A percentile compares a stretch with the other conserved stretches of the same genome.
Conservation (phyloP, 2,329 filamentous ascomycete species). For the Pseudogymnoascus sp. region DNA sequence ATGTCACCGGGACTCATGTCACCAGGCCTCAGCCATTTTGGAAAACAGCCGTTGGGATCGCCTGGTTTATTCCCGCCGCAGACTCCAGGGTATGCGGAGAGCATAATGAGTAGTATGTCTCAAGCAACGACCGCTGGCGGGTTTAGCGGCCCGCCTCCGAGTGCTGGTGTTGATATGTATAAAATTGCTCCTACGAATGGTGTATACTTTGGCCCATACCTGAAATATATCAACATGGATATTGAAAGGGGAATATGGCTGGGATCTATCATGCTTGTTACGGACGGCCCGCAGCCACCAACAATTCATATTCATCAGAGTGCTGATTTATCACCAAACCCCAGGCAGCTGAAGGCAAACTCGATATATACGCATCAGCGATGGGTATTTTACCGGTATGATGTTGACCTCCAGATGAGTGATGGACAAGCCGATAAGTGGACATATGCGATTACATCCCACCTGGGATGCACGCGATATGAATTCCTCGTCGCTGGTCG, state of each 20-base stretch:
- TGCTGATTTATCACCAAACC: conserved; percentile 84
- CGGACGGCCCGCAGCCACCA: conserved; percentile 82
- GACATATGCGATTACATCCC: conserved; percentile 97
- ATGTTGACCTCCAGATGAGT: conserved; percentile 82
- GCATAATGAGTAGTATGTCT: conserved; percentile 73
- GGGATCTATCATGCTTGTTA: conserved; percentile 88
- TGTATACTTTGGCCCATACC: conserved; percentile 94
- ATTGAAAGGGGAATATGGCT: conserved; percentile 84
- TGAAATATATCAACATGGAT: conserved; percentile 96
- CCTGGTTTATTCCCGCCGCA: conserved; percentile 71
- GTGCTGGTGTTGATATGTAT: conserved; percentile 87
- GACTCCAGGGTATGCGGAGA: conserved; percentile 77
- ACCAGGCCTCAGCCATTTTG: conserved; percentile 48
- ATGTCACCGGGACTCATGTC: conserved; percentile 61
- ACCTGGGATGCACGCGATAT: conserved; percentile 94
- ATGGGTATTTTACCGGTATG: conserved; percentile 95
- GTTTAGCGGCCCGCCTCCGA: conserved; percentile 82
- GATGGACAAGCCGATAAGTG: conserved; percentile 75
- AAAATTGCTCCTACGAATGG: conserved; percentile 89
- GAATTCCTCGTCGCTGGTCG: conserved; percentile 92
- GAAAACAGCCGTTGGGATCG: conserved; percentile 64
- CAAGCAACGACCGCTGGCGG: conserved; percentile 71
- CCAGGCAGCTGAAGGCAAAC: conserved; percentile 73
- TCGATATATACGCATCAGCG: conserved; percentile 83
- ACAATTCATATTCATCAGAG: conserved; percentile 95